phyloP scores from a whole-genome alignment of 345 rosid species.

The Raphanus sativus region DNA sequence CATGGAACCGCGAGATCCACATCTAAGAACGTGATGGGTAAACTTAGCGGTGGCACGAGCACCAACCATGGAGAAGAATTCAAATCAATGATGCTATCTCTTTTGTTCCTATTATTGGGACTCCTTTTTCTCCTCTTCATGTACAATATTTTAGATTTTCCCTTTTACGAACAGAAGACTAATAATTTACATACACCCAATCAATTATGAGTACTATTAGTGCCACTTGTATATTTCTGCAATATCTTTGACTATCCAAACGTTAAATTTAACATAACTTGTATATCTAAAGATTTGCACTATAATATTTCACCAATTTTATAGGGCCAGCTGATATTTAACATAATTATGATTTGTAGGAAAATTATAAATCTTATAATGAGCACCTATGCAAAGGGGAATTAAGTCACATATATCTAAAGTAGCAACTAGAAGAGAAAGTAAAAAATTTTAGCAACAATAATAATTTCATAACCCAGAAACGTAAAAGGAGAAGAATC shows the following conservation, averaged over 20 bases:
- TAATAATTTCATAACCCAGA: conserved; percentile 8
- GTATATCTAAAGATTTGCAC: background rate
- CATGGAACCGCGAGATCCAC: conserved; percentile 14
- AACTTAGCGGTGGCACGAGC: conserved; percentile 19
- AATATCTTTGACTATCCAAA: background rate
- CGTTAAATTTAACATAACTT: too few species aligned
- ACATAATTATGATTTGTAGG: background rate
- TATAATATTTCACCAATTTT: background rate
- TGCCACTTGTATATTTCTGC: background rate
- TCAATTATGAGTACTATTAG: background rate
- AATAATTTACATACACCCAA: conserved; percentile 4
- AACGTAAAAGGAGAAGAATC: conserved; percentile 14
- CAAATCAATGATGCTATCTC: conserved; percentile 7
- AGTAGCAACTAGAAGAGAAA: background rate
- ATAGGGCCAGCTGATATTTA: background rate
- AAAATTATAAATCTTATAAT: background rate
- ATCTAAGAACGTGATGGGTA: conserved; percentile 6
- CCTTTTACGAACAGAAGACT: background rate
- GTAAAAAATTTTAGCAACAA: background rate
- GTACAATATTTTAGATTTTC: background rate
- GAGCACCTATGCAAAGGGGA: background rate
- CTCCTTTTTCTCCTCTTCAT: background rate
- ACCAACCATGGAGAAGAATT: conserved; percentile 14
- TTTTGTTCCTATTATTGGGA: background rate
- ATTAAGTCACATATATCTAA: background rate